phyloP scores from a whole-genome alignment of 2,329 filamentous ascomycete species.

The Calonectria hongkongensis region DNA sequence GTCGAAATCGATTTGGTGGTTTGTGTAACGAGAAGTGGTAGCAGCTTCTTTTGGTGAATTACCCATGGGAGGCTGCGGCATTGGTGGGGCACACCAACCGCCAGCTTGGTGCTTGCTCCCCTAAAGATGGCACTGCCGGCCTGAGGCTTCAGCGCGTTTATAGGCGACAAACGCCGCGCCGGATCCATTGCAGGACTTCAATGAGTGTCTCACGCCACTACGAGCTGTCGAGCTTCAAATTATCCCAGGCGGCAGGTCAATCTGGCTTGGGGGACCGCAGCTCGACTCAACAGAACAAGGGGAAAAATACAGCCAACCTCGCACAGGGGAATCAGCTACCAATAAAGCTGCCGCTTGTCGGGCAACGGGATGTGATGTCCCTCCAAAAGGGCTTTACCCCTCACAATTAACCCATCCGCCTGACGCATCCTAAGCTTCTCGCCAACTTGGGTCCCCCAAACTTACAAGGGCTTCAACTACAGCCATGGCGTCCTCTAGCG shows the following conservation, averaged over 20 bases:
- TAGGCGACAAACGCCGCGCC: constrained; percentile 51
- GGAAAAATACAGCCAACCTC: background rate
- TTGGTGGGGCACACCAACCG: constrained; percentile 30
- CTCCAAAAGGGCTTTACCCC: constrained; percentile 45
- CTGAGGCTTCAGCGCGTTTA: constrained; percentile 54
- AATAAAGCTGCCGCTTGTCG: constrained; percentile 32
- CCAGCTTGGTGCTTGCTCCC: constrained; percentile 15
- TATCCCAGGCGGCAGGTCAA: constrained; percentile 2
- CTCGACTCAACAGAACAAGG: constrained; percentile 16
- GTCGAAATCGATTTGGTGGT: constrained; percentile 45
- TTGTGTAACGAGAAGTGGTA: constrained; percentile 5
- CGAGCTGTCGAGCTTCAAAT: constrained; percentile 9
- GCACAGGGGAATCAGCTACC: constrained; percentile 15
- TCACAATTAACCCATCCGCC: constrained; percentile 45
- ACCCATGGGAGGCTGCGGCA: constrained; percentile 29
- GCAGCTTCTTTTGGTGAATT: constrained; percentile 27
- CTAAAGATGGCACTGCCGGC: constrained; percentile 37
- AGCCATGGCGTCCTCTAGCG: constrained; percentile 55
- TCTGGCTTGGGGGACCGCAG: constrained; percentile 6
- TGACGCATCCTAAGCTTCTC: constrained; percentile 40
- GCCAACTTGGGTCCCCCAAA: constrained; percentile 19
- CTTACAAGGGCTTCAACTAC: constrained; percentile 23
- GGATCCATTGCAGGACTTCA: constrained; percentile 27
- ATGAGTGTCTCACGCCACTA: constrained; percentile 17
- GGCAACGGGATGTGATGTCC: constrained; percentile 40